phyloP scores from a whole-genome alignment of 225 moss, liverwort and hornwort genomes.

The Marchantia polymorpha region DNA sequence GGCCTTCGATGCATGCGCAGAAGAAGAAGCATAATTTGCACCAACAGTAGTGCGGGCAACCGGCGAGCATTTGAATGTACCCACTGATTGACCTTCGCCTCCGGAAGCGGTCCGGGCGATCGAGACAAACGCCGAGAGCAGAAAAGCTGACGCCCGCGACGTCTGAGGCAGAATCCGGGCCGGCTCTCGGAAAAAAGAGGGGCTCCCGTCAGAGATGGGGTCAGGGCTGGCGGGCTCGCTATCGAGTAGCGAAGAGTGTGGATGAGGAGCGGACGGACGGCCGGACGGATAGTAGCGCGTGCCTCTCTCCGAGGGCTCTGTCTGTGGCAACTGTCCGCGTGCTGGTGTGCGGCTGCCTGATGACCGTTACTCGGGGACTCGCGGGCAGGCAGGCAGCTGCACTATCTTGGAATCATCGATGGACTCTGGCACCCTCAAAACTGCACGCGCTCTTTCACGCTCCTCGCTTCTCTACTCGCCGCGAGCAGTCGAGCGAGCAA shows the following conservation, averaged over 20 bases:
- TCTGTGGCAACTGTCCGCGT: background rate
- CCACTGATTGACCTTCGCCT: background rate
- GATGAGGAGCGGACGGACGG: background rate
- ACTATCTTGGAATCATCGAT: conserved; percentile 8
- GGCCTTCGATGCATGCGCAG: no score
- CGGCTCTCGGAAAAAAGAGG: no score
- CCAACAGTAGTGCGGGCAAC: background rate
- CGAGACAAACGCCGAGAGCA: background rate
- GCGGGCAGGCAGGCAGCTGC: background rate
- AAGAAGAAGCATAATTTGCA: no score
- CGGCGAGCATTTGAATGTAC: background rate
- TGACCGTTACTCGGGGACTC: background rate
- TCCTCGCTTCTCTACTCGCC: no score
- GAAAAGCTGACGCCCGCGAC: background rate
- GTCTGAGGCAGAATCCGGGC: background rate
- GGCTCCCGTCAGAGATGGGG: no score
- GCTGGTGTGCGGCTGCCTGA: background rate
- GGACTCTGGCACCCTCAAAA: no score
- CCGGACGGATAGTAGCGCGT: background rate
- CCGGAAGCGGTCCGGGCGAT: background rate
- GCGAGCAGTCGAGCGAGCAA: background rate
- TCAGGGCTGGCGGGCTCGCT: background rate
- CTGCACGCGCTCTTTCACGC: background rate
- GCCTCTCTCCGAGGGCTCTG: background rate
- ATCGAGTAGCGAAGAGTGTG: background rate